These are phyloP conservation scores for Dothiorella sarmentorum DNA, from an alignment of 2,329 filamentous ascomycete genomes.

Conservation along the genomic window DNA sequence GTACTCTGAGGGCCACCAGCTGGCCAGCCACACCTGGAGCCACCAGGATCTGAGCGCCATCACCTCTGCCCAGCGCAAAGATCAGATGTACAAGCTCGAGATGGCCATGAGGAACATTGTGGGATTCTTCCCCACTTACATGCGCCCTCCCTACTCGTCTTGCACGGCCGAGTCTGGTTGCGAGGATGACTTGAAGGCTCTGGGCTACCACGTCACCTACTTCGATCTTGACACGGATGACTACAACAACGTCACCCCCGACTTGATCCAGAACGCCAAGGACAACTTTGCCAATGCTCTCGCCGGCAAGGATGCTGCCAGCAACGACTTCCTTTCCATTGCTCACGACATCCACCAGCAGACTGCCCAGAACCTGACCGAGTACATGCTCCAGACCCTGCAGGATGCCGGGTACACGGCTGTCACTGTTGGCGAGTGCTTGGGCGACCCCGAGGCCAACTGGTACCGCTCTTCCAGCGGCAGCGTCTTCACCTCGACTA, in stretches of 20 bases:
- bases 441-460: constrained; percentile 44
- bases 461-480: constrained; percentile 43
- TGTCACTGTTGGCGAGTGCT: constrained; percentile 48
- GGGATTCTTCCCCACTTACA: constrained; percentile 55
- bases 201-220: constrained; percentile 60
- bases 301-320: constrained; percentile 29
- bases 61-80: constrained; percentile 41
- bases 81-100: constrained; percentile 53
- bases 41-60: constrained; percentile 49
- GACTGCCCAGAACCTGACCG: constrained; percentile 44
- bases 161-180: constrained; percentile 42
- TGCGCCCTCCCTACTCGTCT: constrained; percentile 49
- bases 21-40: constrained; percentile 58
- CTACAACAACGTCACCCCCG: constrained; percentile 53
- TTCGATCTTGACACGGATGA: constrained; percentile 59
- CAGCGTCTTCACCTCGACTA: constrained; percentile 22
- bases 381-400: constrained; percentile 43
- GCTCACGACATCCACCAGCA: constrained; percentile 50
- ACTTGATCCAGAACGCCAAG: constrained; percentile 52
- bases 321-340: constrained; percentile 49
- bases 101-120: constrained; percentile 55
- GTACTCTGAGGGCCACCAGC: constrained; percentile 55
- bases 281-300: constrained; percentile 51
- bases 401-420: constrained; percentile 41
- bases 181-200: constrained; percentile 37